phyloP scores from a whole-genome alignment of 108 stramenopile species.

The Stephanodiscus minutulus region DNA sequence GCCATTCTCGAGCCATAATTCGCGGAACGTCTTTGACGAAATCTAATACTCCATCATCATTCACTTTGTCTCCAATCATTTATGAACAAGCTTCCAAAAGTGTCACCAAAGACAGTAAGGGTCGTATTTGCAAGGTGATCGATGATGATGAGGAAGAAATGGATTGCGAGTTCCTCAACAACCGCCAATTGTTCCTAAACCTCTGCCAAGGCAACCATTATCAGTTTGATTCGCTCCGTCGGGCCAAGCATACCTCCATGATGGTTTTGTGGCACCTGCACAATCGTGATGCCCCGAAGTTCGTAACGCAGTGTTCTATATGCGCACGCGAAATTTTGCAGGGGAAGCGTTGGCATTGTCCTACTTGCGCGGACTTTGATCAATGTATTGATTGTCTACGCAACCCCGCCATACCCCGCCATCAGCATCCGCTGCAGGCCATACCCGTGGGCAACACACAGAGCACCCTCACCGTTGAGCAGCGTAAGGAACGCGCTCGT shows the following conservation, averaged over 20 bases:
- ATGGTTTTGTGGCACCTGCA: slow-evolving; percentile 99
- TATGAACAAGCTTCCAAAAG: slow-evolving; percentile 34
- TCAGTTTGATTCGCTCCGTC: slow-evolving; percentile 96
- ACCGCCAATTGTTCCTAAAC: slow-evolving; percentile 88
- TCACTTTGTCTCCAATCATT: too few species aligned
- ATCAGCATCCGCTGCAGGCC: slow-evolving; percentile 86
- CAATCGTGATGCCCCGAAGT: slow-evolving; percentile 95
- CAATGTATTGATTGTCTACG: slow-evolving; percentile 88
- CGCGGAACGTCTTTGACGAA: too few species aligned
- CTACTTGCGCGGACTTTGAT: slow-evolving; percentile 93
- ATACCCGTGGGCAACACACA: slow-evolving; percentile 83
- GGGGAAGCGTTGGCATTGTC: slow-evolving; percentile 88
- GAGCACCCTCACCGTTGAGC: slow-evolving; percentile 83
- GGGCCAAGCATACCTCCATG: slow-evolving; percentile 98
- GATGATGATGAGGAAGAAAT: slow-evolving; percentile 88
- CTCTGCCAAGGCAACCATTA: slow-evolving; percentile 96
- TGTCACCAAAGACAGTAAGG: slow-evolving; percentile 79
- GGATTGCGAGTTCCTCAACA: slow-evolving; percentile 90
- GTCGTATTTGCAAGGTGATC: slow-evolving; percentile 79
- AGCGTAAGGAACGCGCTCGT: slow-evolving; percentile 91
- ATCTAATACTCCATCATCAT: too few species aligned
- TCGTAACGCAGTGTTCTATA: slow-evolving; percentile 92
- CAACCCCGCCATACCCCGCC: slow-evolving; percentile 76
- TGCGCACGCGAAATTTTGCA: slow-evolving; percentile 85
- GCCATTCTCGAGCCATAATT: too few species aligned